Base-by-base conservation (phyloP, 257 asterid genomes). In the Petunia axillaris region DNA sequence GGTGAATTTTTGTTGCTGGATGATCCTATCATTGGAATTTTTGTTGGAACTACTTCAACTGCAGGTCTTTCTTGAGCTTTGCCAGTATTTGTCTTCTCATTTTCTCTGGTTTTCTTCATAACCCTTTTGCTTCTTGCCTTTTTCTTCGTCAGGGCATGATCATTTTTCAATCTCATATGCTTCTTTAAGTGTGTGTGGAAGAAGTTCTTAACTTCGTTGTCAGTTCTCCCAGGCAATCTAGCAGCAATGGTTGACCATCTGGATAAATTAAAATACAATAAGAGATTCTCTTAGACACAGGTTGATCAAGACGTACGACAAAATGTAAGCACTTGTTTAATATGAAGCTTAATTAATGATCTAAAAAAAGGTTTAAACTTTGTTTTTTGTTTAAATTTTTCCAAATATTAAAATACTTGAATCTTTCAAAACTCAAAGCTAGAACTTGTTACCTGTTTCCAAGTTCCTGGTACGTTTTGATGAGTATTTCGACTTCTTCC, bases 171-270 rank as follows among this genome's bases (percentile, higher is more conserved):
- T 14, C 62, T 35, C 25, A 55, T 13, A 55, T 55, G 35, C 35
- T 15, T 55, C 35, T 55, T 55, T 55, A 55, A 55, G 76, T 76
- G 53, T n/a, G 67, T 55, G 52, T 76, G 63, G 53, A 16, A 76
- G n/a, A 76, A 57, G 44, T 76, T 76, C 3, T 76, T 76, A 9
- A 76, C 16, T 57, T 58, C 80, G 36, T 76, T 55, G 9, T 76
- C 80, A 1, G 80, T 57, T 59, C 80, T 44, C 40, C 80, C 80
- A 0, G 80, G 68, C 11, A 76, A 55, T 15, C 11, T 55, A 40
- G 50, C 80, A 4, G 80, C 80, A 39, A 76, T 76, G 4, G n/a
- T 36, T 37, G 80, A 76, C 68, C 80, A 76, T 44, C 80, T 76
- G 7, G 1, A 7, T n/a, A n/a, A n/a, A n/a, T 15, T 1, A 4